These are phyloP conservation scores for Auricularia heimuer DNA, from an alignment of 768 basidiomycete genomes.

Conservation along the genomic window DNA sequence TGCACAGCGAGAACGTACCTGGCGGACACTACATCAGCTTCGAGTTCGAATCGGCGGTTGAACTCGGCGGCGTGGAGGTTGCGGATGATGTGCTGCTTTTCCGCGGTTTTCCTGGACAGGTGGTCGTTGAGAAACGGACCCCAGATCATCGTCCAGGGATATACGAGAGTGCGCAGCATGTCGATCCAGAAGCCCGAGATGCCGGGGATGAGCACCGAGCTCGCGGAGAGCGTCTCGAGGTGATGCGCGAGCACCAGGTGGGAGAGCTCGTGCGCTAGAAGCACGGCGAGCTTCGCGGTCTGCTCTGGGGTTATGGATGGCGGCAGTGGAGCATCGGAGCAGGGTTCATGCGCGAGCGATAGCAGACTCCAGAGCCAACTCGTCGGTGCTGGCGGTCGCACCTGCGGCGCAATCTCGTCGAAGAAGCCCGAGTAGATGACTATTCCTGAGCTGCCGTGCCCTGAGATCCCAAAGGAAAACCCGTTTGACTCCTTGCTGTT, in stretches of 20 bases:
- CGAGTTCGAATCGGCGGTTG: constrained; percentile 70
- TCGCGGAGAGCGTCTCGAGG: constrained; percentile 67
- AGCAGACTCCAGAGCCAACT: constrained; percentile 34
- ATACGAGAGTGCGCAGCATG: not conserved
- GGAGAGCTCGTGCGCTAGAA: constrained; percentile 88
- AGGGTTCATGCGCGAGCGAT: constrained; percentile 21
- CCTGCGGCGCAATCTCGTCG: constrained; percentile 38
- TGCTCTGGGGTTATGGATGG: constrained; percentile 57
- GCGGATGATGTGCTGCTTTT: not conserved
- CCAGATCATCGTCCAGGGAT: constrained; percentile 20
- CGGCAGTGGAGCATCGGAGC: constrained; percentile 14
- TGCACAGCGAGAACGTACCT: constrained; percentile 34
- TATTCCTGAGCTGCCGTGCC: constrained; percentile 83
- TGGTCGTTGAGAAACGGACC: constrained; percentile 96
- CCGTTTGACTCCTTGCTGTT: constrained; percentile 76
- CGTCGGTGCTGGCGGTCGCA: constrained; percentile 7
- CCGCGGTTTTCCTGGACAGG: constrained; percentile 24
- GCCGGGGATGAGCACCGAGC: constrained; percentile 69
- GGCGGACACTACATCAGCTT: constrained; percentile 84
- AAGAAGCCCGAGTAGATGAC: constrained; percentile 93
- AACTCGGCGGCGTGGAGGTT: not conserved
- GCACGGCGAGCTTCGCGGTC: constrained; percentile 77
- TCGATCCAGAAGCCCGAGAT: constrained; percentile 48
- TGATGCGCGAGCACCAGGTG: constrained; percentile 89
- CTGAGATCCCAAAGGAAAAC: constrained; percentile 92